Base-by-base conservation (phyloP, 805 yeast species). In the Starmera pachycereana region DNA sequence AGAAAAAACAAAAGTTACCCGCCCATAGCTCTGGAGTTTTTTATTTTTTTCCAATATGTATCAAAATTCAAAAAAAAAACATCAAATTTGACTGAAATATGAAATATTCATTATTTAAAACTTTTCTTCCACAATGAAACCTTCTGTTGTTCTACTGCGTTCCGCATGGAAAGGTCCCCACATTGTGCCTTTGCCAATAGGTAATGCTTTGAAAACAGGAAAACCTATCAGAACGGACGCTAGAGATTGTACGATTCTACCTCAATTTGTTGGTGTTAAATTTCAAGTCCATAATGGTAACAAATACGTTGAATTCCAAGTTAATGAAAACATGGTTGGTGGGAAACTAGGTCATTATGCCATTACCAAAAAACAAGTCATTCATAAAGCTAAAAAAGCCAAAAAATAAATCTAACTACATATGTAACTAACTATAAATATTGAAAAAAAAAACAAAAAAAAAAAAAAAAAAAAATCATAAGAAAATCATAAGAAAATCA, bases 261-360 rank as follows among this genome's bases (percentile, higher is more conserved):
- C 98, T 16, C 95, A 87, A 58, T 90, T 92, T 63, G 96, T 92
- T 29, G 98, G 98, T 5, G 68, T 92, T 41, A 82, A 79, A 52
- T 92, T 92, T 61, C 95, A 92, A 62, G 85, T 92, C 30, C 98
- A 92, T 64, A 92, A 92, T 62, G 98, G 98, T 27, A 85, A 82
- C 57, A 95, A 87, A 51, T 92, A 89, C 57, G 95, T 88, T 32
- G 86, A 87, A 38, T 72, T 92, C 39, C 86, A 81, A 48, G 74
- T 92, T 27, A 76, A 82, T 8, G 97, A 92, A 57, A 92, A 92
- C 52, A 92, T 92, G 98, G 96, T 92, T 44, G 98, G 98, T 14
- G 75, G 80, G 50, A 92, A 90, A 58, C 66, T 92, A 41, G 98
- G 98, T 2, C 97, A 90, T 61, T 92, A 86, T 67, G 95, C 95